Evolutionary conservation across 306 rosid genomes (phyloP).

Genomic region (Prunus mume): DNA sequence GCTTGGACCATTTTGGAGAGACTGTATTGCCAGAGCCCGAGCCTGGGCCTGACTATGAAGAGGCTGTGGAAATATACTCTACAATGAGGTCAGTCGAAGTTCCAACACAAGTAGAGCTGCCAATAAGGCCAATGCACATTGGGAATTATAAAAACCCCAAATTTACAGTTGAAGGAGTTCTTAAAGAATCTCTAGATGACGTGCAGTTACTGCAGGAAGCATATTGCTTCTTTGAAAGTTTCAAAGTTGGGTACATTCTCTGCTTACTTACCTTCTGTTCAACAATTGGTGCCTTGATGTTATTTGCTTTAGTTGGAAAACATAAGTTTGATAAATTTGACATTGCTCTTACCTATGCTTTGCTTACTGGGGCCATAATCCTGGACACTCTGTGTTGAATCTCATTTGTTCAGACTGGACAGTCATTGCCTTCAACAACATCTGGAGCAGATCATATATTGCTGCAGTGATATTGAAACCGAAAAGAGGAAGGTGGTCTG

Average conservation of each 20-base stretch:
- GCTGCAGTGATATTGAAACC: not conserved
- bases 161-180: not conserved
- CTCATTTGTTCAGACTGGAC: constrained; percentile 17
- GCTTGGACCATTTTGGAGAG: constrained; percentile 24
- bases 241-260: constrained; percentile 23
- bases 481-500: constrained; percentile 15
- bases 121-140: not conserved
- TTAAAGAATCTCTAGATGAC: not conserved
- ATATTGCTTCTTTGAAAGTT: constrained; percentile 1
- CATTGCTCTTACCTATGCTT: constrained; percentile 1
- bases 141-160: not conserved
- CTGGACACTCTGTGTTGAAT: not conserved
- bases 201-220: constrained; percentile 15
- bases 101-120: too few species aligned
- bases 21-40: constrained; percentile 12
- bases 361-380: constrained; percentile 17
- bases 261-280: not conserved
- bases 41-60: constrained; percentile 30
- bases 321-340: not conserved
- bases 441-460: not conserved
- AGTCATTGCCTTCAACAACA: not conserved
- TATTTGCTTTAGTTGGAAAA: not conserved
- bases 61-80: not conserved
- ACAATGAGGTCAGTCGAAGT: not conserved
- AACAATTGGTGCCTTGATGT: not conserved